phyloP scores from a whole-genome alignment of 306 rosid genomes.

The Gynostemma pentaphyllum region DNA sequence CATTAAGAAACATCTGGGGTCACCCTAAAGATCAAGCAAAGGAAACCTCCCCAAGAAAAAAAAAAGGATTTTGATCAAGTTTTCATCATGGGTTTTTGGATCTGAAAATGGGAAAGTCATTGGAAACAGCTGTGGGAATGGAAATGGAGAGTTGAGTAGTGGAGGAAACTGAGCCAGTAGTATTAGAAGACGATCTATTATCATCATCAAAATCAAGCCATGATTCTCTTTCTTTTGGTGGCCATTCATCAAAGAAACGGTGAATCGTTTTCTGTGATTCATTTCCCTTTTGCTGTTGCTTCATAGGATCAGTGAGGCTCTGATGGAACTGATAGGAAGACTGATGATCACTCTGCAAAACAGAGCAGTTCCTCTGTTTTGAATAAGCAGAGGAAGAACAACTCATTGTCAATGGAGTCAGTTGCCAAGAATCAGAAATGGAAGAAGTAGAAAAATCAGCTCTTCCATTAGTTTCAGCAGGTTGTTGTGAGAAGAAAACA shows the following conservation, averaged over 20 bases:
- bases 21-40: conserved; percentile 13
- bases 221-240: conserved; percentile 48
- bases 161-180: conserved; percentile 43
- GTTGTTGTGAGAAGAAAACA: conserved; percentile 71
- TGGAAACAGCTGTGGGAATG: conserved; percentile 59
- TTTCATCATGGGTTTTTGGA: conserved; percentile 41
- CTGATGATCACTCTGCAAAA: conserved; percentile 37
- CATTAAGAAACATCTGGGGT: conserved; percentile 10
- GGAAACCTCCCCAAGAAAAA: conserved; percentile 3
- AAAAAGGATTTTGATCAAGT: background rate
- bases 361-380: conserved; percentile 55
- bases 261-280: conserved; percentile 77
- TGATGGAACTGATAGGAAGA: conserved; percentile 70
- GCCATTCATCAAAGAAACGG: conserved; percentile 92
- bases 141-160: conserved; percentile 83
- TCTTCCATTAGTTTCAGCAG: conserved; percentile 58
- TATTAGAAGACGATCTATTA: conserved; percentile 60
- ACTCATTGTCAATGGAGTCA: conserved; percentile 77
- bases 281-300: conserved; percentile 32
- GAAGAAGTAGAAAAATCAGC: conserved; percentile 55
- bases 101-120: conserved; percentile 52
- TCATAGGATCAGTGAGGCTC: conserved; percentile 23
- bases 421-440: conserved; percentile 64
- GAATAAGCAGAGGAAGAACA: conserved; percentile 58
- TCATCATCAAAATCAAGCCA: conserved; percentile 85